Percentiles rank a stretch among this genome's conserved stretches.
Conservation (phyloP, 768 basidiomycete genomes). For the Boletus insuetus region DNA sequence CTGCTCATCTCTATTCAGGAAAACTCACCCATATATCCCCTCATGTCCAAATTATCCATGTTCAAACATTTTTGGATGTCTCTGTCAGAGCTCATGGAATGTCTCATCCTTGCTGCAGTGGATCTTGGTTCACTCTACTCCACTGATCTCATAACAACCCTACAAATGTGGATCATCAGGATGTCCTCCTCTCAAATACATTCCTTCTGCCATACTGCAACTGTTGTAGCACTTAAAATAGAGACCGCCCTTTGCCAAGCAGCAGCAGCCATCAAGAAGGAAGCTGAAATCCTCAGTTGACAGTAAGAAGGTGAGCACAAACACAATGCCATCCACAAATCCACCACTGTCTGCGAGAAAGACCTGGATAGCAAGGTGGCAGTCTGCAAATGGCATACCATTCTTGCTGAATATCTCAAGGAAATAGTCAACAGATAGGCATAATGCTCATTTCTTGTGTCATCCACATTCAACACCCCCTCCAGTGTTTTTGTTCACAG, state of each 20-base stretch:
- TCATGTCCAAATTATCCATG: conserved; percentile 79
- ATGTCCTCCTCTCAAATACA: conserved; percentile 96
- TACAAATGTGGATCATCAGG: conserved; percentile 87
- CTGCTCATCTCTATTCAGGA: conserved; percentile 45
- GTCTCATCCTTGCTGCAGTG: conserved; percentile 73
- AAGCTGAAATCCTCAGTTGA: conserved; percentile 74
- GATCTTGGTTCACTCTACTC: conserved; percentile 78
- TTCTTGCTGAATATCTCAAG: conserved; percentile 76
- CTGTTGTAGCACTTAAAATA: conserved; percentile 83
- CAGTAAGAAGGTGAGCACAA: conserved; percentile 90
- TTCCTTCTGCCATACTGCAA: conserved; percentile 94
- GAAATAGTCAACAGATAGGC: conserved; percentile 90
- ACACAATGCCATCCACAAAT: conserved; percentile 60
- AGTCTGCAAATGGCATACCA: conserved; percentile 66
- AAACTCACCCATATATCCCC: conserved; percentile 82
- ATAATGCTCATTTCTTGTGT: neutral
- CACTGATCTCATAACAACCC: conserved; percentile 72
- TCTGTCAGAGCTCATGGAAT: conserved; percentile 79
- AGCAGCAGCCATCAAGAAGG: conserved; percentile 81
- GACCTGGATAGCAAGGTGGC: conserved; percentile 77
- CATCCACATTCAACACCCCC: neutral
- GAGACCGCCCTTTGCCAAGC: conserved; percentile 88
- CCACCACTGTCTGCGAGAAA: conserved; percentile 49
- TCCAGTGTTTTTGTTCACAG: conserved; percentile 92
- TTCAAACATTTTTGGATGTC: conserved; percentile 88